Base-by-base conservation (phyloP, 371 early-diverging fungal species). In the Synchytrium microbalum region DNA sequence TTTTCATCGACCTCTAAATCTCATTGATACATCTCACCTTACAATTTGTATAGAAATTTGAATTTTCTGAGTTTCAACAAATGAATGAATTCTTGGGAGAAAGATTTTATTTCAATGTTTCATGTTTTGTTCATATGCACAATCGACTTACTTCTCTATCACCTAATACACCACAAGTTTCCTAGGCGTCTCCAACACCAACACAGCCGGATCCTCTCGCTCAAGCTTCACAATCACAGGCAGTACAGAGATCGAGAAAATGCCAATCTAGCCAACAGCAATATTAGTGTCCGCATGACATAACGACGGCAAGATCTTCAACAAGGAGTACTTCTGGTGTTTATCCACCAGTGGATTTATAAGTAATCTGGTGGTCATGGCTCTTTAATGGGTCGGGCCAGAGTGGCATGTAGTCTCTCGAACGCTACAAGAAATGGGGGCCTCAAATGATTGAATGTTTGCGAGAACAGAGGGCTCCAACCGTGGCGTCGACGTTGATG, bases 381-480 rank as follows among this genome's bases (percentile, higher is more conserved):
- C 73, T 19, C 64, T 59, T 67, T 8, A 80, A 55, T 10, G 54
- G 16, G 2, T 69, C 68, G 2, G 79, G 79, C 23, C 75, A 38
- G 23, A 71, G 66, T 19, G 74, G n/a, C n/a, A n/a, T n/a, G 65
- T 24, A 81, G 69, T 46, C 72, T 77, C 59, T 75, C 67, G 3
- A 82, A 62, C 3, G 81, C 79, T 30, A 69, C 81, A 1, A 81
- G 66, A n/a, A n/a, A n/a, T n/a, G 26, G 81, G 69, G 19, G 75
- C 75, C 63, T 80, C 79, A 61, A 78, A 68, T 31, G 64, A 79
- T 0, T 73, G 69, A 61, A 71, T 77, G 59, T 71, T 72, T 28
- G 78, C 75, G 19, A 78, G 69, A n/a, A 1, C 67, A 69, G 58
- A 76, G 53, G 59, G 78, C 75, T 0, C 76, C 72, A 3, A 76